Conservation (phyloP, 495 filamentous ascomycete genomes). For the Xylaria bambusicola region DNA sequence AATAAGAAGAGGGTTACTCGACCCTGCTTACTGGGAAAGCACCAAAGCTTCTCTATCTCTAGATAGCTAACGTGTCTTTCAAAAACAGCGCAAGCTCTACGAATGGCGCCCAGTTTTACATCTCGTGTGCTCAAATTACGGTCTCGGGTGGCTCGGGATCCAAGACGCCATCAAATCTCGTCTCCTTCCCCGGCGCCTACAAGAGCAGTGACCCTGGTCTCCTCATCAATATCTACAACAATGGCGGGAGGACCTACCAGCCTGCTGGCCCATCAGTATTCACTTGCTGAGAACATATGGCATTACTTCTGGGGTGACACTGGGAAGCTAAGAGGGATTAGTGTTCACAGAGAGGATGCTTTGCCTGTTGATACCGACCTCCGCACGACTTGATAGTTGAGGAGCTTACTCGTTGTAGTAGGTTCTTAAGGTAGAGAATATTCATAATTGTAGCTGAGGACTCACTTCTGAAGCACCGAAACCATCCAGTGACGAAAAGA, state of each 20-base stretch:
- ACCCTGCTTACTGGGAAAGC: too few species aligned
- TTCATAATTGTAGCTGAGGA: too few species aligned
- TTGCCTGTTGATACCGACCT: neutral
- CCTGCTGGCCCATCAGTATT: conserved; percentile 31
- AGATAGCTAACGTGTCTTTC: neutral
- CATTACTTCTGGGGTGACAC: too few species aligned
- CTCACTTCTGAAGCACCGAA: too few species aligned
- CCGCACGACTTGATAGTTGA: too few species aligned
- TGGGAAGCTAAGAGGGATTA: neutral
- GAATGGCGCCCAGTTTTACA: conserved; percentile 58
- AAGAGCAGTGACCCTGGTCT: conserved; percentile 45
- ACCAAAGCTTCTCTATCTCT: neutral
- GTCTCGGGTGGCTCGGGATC: conserved; percentile 45
- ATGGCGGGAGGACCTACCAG: conserved; percentile 32
- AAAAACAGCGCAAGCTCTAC: conserved; percentile 33
- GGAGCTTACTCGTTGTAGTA: too few species aligned
- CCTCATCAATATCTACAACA: conserved; percentile 53
- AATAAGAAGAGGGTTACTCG: too few species aligned
- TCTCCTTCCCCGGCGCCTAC: conserved; percentile 49
- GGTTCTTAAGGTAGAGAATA: too few species aligned
- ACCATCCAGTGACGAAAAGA: too few species aligned
- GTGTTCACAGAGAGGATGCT: neutral
- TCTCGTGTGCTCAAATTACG: conserved; percentile 49
- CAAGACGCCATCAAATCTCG: conserved; percentile 36
- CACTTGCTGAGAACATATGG: conserved; percentile 17